A percentile compares a stretch with the other conserved stretches of the same genome.
Evolutionary conservation across 2,329 filamentous ascomycete species (phyloP).

Genomic region (Parasarocladium wereldwijsianum): DNA sequence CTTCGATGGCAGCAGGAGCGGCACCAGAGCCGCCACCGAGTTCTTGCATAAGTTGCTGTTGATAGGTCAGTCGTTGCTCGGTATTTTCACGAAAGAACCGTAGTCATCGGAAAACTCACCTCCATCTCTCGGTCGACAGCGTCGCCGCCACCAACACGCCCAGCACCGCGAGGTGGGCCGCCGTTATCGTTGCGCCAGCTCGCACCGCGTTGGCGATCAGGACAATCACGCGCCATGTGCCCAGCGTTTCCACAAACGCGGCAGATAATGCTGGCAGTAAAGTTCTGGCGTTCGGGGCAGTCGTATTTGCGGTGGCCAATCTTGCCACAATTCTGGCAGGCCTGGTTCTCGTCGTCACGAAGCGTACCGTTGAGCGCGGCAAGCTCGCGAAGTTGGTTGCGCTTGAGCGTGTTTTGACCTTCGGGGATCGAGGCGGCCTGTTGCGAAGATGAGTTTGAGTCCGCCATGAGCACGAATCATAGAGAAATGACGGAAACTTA

Average conservation of each 20-base stretch:
- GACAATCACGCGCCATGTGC: constrained; percentile 96
- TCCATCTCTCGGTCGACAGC: constrained; percentile 90
- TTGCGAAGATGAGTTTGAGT: constrained; percentile 10
- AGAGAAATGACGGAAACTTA: constrained; percentile 33
- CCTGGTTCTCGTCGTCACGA: constrained; percentile 97
- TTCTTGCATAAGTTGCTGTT: constrained; percentile 91
- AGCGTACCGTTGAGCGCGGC: constrained; percentile 97
- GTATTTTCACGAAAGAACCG: neutral
- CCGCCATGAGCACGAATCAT: constrained; percentile 1
- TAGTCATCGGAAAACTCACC: constrained; percentile 35
- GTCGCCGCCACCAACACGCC: constrained; percentile 61
- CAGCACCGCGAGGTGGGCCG: constrained; percentile 38
- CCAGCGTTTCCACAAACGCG: constrained; percentile 95
- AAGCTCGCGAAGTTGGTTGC: constrained; percentile 94
- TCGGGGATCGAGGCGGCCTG: constrained; percentile 97
- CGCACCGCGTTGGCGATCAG: constrained; percentile 77
- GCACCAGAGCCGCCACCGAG: constrained; percentile 59
- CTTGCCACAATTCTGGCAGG: constrained; percentile 97
- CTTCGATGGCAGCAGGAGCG: constrained; percentile 72
- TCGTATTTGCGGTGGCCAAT: constrained; percentile 99
- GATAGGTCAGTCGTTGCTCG: constrained; percentile 23
- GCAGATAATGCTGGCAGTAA: constrained; percentile 98
- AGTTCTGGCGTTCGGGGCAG: constrained; percentile 94
- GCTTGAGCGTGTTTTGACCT: constrained; percentile 96
- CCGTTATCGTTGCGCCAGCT: constrained; percentile 77